Percentiles rank a stretch among this genome's conserved stretches.
phyloP scores from a whole-genome alignment of 2,329 filamentous ascomycete species.

The Epichloe amarillans region DNA sequence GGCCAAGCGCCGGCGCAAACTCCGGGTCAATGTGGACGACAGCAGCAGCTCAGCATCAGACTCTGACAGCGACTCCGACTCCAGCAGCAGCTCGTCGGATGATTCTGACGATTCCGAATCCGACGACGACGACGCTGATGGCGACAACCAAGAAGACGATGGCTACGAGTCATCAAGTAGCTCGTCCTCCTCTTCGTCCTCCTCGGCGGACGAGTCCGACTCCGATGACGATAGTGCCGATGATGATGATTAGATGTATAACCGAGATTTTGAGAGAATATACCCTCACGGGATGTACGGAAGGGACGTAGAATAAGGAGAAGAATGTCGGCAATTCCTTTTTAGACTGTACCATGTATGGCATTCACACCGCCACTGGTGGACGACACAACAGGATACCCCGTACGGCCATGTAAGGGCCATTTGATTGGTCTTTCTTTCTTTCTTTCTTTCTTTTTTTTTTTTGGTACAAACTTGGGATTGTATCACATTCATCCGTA shows the following conservation, averaged over 20 bases:
- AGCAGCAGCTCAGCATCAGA: slow-evolving; percentile 24
- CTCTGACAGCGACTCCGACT: slow-evolving; percentile 17
- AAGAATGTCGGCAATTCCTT: background rate
- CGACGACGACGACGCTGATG: slow-evolving; percentile 13
- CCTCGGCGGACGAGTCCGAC: slow-evolving; percentile 21
- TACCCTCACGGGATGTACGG: slow-evolving; percentile 2
- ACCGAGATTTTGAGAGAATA: background rate
- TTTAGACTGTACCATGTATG: slow-evolving; percentile 8
- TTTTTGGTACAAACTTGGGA: background rate
- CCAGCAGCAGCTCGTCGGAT: slow-evolving; percentile 25
- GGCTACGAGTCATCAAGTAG: slow-evolving; percentile 25
- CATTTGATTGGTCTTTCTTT: background rate
- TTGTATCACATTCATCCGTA: background rate
- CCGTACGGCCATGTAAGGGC: slow-evolving; percentile 1
- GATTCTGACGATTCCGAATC: slow-evolving; percentile 16
- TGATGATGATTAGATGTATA: slow-evolving; percentile 3
- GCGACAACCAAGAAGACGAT: slow-evolving; percentile 5
- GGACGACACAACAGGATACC: slow-evolving; percentile 7
- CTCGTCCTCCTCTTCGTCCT: slow-evolving; percentile 28
- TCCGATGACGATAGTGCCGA: slow-evolving; percentile 16
- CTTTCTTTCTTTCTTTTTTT: background rate
- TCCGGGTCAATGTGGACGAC: slow-evolving; percentile 32
- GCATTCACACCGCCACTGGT: slow-evolving; percentile 2
- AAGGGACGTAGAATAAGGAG: background rate
- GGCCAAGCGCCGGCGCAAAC: slow-evolving; percentile 38